Conservation (phyloP, 108 stramenopile genomes). For the Fragilaria crotonensis region DNA sequence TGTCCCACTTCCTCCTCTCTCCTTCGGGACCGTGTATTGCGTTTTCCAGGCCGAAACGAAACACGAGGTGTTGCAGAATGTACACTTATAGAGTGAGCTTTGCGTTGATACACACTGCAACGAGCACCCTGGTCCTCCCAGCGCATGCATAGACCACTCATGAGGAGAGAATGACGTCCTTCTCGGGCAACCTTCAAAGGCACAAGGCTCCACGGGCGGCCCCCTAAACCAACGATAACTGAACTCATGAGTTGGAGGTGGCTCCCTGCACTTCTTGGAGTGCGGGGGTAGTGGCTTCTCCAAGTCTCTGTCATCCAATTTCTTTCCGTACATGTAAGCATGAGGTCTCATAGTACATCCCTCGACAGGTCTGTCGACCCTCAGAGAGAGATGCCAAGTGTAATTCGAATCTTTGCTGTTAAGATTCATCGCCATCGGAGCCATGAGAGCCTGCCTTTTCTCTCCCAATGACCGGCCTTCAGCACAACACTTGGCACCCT, state of each 20-base stretch:
- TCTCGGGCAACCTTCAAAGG: slow-evolving; percentile 75
- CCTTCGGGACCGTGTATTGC: slow-evolving; percentile 70
- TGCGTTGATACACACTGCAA: slow-evolving; percentile 80
- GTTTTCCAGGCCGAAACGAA: slow-evolving; percentile 87
- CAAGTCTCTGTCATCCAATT: slow-evolving; percentile 72
- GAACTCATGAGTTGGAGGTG: slow-evolving; percentile 78
- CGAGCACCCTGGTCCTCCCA: slow-evolving; percentile 70
- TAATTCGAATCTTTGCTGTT: slow-evolving; percentile 18
- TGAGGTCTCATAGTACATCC: slow-evolving; percentile 78
- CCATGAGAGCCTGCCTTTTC: too few species aligned
- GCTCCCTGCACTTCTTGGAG: slow-evolving; percentile 73
- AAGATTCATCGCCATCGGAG: not conserved
- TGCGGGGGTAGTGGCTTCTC: slow-evolving; percentile 48
- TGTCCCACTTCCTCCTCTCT: slow-evolving; percentile 7
- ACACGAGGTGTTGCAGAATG: slow-evolving; percentile 84
- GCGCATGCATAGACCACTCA: slow-evolving; percentile 80
- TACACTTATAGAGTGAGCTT: slow-evolving; percentile 68
- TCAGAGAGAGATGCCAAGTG: slow-evolving; percentile 82
- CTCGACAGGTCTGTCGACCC: slow-evolving; percentile 86
- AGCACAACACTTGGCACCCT: too few species aligned
- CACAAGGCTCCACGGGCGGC: slow-evolving; percentile 64
- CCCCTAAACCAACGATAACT: slow-evolving; percentile 84
- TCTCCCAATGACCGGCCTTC: too few species aligned
- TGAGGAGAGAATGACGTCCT: slow-evolving; percentile 83
- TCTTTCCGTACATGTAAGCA: slow-evolving; percentile 91